Conservation (phyloP, 2,329 filamentous ascomycete species). For the Pyrenophora tritici-repentis region DNA sequence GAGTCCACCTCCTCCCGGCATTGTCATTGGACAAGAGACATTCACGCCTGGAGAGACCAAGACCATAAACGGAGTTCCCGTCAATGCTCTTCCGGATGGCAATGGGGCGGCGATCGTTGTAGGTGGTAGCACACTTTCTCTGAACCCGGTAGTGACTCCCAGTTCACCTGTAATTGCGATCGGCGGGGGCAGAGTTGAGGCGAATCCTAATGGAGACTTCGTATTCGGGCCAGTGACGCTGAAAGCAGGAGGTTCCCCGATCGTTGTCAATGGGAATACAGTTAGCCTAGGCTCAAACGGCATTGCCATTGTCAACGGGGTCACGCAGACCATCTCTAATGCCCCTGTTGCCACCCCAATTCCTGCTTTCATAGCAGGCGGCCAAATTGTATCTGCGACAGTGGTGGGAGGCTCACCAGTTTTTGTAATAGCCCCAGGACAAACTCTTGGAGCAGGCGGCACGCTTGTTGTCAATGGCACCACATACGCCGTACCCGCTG, state of each 20-base stretch:
- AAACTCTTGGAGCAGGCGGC: constrained; percentile 27
- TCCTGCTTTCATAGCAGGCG: constrained; percentile 29
- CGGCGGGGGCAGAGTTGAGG: constrained; percentile 33
- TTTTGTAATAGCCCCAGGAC: constrained; percentile 22
- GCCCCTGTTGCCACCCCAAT: constrained; percentile 16
- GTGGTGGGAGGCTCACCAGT: constrained; percentile 31
- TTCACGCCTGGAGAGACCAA: constrained; percentile 38
- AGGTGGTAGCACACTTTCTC: constrained; percentile 31
- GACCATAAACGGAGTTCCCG: constrained; percentile 39
- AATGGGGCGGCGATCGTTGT: constrained; percentile 34
- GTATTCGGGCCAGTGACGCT: constrained; percentile 37
- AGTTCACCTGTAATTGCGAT: constrained; percentile 31
- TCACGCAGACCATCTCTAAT: constrained; percentile 34
- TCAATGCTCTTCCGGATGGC: constrained; percentile 30
- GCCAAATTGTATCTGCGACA: constrained; percentile 27
- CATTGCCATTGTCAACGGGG: constrained; percentile 46
- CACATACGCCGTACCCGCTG: constrained; percentile 30
- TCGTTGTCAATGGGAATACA: constrained; percentile 45
- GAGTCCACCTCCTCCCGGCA: constrained; percentile 11
- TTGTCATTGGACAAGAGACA: constrained; percentile 36
- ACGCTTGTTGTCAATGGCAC: constrained; percentile 33
- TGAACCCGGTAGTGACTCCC: constrained; percentile 26
- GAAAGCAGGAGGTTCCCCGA: constrained; percentile 36
- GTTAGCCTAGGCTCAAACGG: constrained; percentile 44
- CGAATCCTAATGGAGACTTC: constrained; percentile 41